Conservation (phyloP, 352 stramenopile genomes). For the Peronospora destructor region DNA sequence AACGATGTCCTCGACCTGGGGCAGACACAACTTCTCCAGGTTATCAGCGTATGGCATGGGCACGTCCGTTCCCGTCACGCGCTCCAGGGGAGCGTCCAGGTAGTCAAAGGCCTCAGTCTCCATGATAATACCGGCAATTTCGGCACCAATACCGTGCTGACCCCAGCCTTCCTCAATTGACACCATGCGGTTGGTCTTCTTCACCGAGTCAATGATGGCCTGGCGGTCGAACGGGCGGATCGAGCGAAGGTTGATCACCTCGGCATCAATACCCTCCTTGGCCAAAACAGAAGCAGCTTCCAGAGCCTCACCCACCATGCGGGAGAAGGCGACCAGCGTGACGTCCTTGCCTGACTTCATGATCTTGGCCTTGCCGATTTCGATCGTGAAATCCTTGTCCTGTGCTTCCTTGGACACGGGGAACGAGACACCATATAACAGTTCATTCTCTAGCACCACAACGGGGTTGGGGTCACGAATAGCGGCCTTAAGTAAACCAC, state of each 20-base stretch:
- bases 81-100: constrained; percentile 96
- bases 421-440: constrained; percentile 97
- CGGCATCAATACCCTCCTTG: constrained; percentile 91
- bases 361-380: constrained; percentile 99
- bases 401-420: constrained; percentile 96
- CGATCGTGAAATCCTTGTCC: constrained; percentile 95
- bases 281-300: constrained; percentile 92
- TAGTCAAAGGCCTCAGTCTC: constrained; percentile 98
- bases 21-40: constrained; percentile 92
- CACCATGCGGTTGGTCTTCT: constrained; percentile 97
- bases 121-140: constrained; percentile 97
- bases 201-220: constrained; percentile 95
- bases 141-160: constrained; percentile 94
- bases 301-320: constrained; percentile 93
- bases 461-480: constrained; percentile 99
- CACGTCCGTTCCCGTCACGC: constrained; percentile 96
- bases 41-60: constrained; percentile 98
- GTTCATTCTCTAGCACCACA: constrained; percentile 98
- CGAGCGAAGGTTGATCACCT: constrained; percentile 93
- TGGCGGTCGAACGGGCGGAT: constrained; percentile 96
- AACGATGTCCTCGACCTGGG: constrained; percentile 93
- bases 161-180: constrained; percentile 96
- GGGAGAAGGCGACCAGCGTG: constrained; percentile 97
- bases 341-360: constrained; percentile 95
- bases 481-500: constrained; percentile 97